Conservation (phyloP, 768 basidiomycete genomes). For the Clitopilus hobsonii region DNA sequence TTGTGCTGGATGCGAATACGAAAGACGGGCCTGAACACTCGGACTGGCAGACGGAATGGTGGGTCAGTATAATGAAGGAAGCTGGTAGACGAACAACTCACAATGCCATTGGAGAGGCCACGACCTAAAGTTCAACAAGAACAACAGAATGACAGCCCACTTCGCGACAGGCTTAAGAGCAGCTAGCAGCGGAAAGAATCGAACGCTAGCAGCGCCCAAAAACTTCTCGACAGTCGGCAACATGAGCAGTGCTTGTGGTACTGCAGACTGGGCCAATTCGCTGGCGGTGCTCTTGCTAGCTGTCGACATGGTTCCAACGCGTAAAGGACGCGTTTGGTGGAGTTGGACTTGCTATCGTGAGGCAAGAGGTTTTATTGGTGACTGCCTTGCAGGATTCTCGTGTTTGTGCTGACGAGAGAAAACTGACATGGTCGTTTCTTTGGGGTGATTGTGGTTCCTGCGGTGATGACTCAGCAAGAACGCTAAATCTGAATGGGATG, state of each 20-base stretch:
- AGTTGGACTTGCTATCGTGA: background rate
- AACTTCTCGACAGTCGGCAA: background rate
- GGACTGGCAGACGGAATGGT: slow-evolving; percentile 29
- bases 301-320: background rate
- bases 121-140: slow-evolving; percentile 58
- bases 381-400: background rate
- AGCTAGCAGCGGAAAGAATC: no score
- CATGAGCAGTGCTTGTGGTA: background rate
- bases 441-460: background rate
- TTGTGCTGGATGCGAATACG: slow-evolving; percentile 25
- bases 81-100: slow-evolving; percentile 28
- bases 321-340: background rate
- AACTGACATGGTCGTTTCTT: background rate
- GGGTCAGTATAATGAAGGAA: background rate
- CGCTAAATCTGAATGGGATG: no score
- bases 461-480: background rate
- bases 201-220: slow-evolving; percentile 10
- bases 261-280: background rate
- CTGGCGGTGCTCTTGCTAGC: background rate
- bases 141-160: slow-evolving; percentile 37
- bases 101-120: slow-evolving; percentile 68
- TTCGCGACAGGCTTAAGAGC: slow-evolving; percentile 32
- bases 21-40: slow-evolving; percentile 48
- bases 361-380: background rate
- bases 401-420: background rate